These are phyloP conservation scores for Solanum tarapatanum DNA, from an alignment of 257 asterid species.

Conservation along the genomic window DNA sequence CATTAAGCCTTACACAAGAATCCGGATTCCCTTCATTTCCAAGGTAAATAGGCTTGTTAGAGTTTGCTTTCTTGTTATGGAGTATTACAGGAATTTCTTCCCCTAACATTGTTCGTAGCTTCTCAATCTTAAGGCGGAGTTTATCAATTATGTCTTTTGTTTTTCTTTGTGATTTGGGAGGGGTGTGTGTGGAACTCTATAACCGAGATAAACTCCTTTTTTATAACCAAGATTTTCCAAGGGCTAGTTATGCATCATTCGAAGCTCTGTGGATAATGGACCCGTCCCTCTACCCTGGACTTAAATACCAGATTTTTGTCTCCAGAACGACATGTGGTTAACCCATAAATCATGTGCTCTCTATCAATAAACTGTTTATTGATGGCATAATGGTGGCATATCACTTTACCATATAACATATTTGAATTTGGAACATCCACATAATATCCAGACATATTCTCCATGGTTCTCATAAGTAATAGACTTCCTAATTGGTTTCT, in stretches of 20 bases:
- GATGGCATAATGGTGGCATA: not conserved
- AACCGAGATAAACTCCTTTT: not conserved
- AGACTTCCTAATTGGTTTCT: not conserved
- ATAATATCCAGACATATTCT: not conserved
- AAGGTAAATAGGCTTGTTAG: conserved; percentile 31
- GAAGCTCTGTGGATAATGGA: not conserved
- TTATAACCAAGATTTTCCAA: not conserved
- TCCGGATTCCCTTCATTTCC: conserved; percentile 91
- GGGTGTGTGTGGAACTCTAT: not conserved
- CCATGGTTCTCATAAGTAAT: not conserved
- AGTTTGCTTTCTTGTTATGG: not conserved
- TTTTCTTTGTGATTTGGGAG: not conserved
- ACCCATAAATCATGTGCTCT: not conserved
- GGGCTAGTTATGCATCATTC: not conserved
- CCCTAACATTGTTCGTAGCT: not conserved
- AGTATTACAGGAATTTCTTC: not conserved
- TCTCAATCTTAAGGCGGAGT: not conserved
- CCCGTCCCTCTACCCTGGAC: not conserved
- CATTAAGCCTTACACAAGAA: conserved; percentile 94
- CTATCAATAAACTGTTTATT: not conserved
- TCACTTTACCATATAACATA: not conserved
- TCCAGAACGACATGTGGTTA: not conserved
- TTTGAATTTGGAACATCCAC: not conserved
- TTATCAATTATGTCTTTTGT: not conserved
- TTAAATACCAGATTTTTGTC: not conserved